Percentiles rank a stretch among this genome's conserved stretches.
These are phyloP conservation scores for Starmerella tilneyi DNA, from an alignment of 805 yeast species.

Conservation along the genomic window DNA sequence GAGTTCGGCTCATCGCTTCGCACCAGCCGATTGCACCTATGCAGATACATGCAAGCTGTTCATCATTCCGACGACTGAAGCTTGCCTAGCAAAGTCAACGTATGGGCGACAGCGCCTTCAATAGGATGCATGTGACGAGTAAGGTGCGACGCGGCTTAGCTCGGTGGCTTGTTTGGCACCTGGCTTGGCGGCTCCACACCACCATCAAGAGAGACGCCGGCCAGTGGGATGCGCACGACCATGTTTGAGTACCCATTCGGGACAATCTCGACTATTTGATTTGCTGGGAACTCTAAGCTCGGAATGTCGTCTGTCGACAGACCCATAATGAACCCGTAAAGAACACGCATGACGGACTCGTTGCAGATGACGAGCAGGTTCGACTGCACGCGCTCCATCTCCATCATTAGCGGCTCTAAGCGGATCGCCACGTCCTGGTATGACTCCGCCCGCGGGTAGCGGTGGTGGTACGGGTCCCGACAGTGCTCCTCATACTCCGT, in stretches of 20 bases:
- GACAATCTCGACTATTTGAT: slow-evolving; percentile 73
- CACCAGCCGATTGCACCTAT: too few relatives aligned
- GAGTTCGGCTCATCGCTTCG: too few relatives aligned
- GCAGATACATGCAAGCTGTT: too few relatives aligned
- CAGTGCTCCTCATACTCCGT: slow-evolving; percentile 55
- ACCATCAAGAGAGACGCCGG: slow-evolving; percentile 24
- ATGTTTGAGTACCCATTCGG: slow-evolving; percentile 24
- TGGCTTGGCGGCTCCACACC: slow-evolving; percentile 22
- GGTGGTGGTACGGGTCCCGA: slow-evolving; percentile 81
- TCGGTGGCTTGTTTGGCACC: too few relatives aligned
- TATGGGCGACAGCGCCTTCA: too few relatives aligned
- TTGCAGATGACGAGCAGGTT: slow-evolving; percentile 88
- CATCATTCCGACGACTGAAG: too few relatives aligned
- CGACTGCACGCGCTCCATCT: slow-evolving; percentile 76
- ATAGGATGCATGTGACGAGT: too few relatives aligned
- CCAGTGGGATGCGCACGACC: slow-evolving; percentile 24
- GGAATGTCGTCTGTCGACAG: slow-evolving; percentile 83
- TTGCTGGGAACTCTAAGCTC: slow-evolving; percentile 58
- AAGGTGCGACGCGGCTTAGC: too few relatives aligned
- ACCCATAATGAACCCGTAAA: slow-evolving; percentile 93
- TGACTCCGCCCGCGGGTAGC: slow-evolving; percentile 87
- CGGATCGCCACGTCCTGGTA: slow-evolving; percentile 93
- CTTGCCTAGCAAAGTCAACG: too few relatives aligned
- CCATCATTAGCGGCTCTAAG: slow-evolving; percentile 83
- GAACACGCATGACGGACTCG: slow-evolving; percentile 76